These are phyloP conservation scores for Fagopyrum esculentum DNA, from an alignment of 148 eudicot species.

Conservation along the genomic window DNA sequence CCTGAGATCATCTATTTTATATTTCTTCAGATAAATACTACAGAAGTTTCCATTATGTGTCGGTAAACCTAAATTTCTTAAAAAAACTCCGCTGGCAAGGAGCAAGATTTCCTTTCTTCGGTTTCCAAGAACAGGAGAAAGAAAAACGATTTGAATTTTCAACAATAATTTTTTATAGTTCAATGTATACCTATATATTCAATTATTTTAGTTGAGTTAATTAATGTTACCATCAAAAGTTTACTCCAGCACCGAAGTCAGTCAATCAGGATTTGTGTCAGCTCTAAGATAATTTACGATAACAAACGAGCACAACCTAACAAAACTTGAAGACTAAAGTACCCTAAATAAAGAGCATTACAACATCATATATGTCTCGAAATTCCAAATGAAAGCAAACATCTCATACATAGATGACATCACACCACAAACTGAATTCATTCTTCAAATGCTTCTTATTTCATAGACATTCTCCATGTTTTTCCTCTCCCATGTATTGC, in stretches of 20 bases:
- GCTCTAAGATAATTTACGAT: neutral
- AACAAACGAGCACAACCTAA: neutral
- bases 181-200: neutral
- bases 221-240: neutral
- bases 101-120: neutral
- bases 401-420: neutral
- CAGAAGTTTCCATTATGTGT: neutral
- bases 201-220: neutral
- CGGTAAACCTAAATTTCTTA: neutral
- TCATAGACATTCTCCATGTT: neutral
- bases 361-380: neutral
- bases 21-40: neutral
- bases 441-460: neutral
- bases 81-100: neutral
- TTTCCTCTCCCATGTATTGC: neutral
- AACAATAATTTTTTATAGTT: neutral
- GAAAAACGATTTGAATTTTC: neutral
- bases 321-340: neutral
- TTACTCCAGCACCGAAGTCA: neutral
- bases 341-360: neutral
- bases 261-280: neutral
- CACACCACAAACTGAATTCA: neutral
- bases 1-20: neutral
- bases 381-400: neutral
- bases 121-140: neutral